These are phyloP conservation scores for Coemansia sp. DNA, from an alignment of 192 early-diverging fungal species.

Conservation along the genomic window DNA sequence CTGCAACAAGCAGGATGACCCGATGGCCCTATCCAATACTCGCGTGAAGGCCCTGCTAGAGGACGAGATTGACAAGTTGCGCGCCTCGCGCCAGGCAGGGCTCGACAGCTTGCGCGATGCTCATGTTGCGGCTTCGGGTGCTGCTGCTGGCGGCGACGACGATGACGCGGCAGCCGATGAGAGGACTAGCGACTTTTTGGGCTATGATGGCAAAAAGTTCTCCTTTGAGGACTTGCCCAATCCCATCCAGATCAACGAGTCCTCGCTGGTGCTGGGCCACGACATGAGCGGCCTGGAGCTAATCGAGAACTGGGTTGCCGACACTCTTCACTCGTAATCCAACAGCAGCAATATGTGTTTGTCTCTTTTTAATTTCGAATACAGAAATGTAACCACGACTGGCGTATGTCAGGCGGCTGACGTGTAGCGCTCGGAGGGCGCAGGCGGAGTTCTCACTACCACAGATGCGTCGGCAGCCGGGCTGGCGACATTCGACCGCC, in stretches of 20 bases:
- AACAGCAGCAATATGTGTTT: not conserved
- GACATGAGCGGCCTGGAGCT: slow-evolving; percentile 57
- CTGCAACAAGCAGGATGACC: slow-evolving; percentile 82
- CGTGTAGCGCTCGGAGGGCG: not conserved
- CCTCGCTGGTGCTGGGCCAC: slow-evolving; percentile 55
- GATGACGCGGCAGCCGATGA: slow-evolving; percentile 57
- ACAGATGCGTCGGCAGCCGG: not conserved
- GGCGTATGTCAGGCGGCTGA: not conserved
- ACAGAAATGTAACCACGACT: not conserved
- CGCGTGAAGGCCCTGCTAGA: slow-evolving; percentile 70
- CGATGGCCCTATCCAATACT: slow-evolving; percentile 65
- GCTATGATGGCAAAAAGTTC: slow-evolving; percentile 78
- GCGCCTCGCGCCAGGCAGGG: slow-evolving; percentile 26
- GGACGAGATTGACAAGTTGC: slow-evolving; percentile 65
- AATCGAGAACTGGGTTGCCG: slow-evolving; percentile 64
- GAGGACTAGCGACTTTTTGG: slow-evolving; percentile 66
- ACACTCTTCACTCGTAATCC: slow-evolving; percentile 23
- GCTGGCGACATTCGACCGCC: slow-evolving; percentile 10
- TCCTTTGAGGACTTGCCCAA: slow-evolving; percentile 79
- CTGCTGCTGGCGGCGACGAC: slow-evolving; percentile 13
- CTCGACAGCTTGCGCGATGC: slow-evolving; percentile 22
- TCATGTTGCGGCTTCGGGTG: not conserved
- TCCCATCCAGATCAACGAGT: slow-evolving; percentile 62
- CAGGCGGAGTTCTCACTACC: slow-evolving; percentile 4
- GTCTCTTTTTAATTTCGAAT: not conserved